Conservation (phyloP, 257 asterid species). For the Nicotiana tomentosiformis region DNA sequence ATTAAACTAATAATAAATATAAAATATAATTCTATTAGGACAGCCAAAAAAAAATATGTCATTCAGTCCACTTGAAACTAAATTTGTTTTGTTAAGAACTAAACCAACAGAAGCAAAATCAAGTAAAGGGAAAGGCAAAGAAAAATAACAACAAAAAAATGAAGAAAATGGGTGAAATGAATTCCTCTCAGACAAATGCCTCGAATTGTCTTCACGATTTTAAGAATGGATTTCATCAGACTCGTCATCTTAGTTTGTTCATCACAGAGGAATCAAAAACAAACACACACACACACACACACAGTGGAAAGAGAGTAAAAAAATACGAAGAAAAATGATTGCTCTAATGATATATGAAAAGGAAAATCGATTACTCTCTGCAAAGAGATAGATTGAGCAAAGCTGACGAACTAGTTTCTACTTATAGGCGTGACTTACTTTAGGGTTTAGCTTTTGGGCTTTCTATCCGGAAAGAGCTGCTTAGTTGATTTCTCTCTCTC, state of each 20-base stretch:
- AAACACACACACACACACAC: too few relatives aligned
- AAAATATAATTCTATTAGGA: too few relatives aligned
- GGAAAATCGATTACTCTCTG: background rate
- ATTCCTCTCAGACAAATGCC: slow-evolving; percentile 10
- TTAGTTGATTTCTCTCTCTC: too few relatives aligned
- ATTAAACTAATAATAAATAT: too few relatives aligned
- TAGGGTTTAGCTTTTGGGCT: background rate
- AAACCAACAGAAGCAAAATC: too few relatives aligned
- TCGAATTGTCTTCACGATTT: background rate
- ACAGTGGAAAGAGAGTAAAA: background rate
- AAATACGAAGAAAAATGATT: background rate
- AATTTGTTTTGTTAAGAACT: too few relatives aligned
- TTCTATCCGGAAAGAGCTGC: background rate
- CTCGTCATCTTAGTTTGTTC: background rate
- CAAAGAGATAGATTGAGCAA: background rate
- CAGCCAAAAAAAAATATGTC: too few relatives aligned
- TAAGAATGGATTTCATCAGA: slow-evolving; percentile 1
- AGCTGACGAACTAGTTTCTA: background rate
- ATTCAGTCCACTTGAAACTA: too few relatives aligned
- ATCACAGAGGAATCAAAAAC: background rate
- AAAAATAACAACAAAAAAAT: background rate
- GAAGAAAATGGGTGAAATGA: background rate
- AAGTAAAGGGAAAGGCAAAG: too few relatives aligned
- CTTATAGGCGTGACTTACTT: background rate
- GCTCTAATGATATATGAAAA: background rate